Conservation (phyloP, 2,329 filamentous ascomycete species). For the Stagonosporopsis cucurbitacearum region DNA sequence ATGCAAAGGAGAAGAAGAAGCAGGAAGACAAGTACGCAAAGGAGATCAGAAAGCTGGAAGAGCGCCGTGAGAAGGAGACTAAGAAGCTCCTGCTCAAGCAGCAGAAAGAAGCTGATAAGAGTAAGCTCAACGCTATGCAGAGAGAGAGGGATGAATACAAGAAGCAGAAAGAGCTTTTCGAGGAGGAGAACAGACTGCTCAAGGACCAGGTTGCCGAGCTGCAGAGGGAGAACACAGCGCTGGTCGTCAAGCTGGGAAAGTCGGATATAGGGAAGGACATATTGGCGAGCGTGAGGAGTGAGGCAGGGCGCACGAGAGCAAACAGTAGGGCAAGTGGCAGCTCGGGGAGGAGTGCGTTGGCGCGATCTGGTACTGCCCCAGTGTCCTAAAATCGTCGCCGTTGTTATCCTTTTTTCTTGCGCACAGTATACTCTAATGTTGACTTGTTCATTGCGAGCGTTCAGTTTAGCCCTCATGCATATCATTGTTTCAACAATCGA, state of each 20-base stretch:
- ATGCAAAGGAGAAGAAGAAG: constrained; percentile 61
- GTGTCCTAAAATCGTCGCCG: neutral
- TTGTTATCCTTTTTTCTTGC: neutral
- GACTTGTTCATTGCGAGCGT: neutral
- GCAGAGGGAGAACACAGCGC: constrained; percentile 63
- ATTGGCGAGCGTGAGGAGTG: constrained; percentile 40
- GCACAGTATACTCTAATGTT: neutral
- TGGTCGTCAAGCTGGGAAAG: constrained; percentile 56
- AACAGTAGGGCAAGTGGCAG: constrained; percentile 34
- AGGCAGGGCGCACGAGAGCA: constrained; percentile 31
- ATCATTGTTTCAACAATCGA: neutral
- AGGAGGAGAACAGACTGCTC: constrained; percentile 59
- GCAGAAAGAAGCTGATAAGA: constrained; percentile 64
- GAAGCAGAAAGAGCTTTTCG: constrained; percentile 54
- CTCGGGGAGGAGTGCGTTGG: constrained; percentile 24
- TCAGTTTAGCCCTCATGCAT: neutral
- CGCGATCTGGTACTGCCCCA: constrained; percentile 21
- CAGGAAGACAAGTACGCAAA: constrained; percentile 51
- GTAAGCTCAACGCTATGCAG: constrained; percentile 55
- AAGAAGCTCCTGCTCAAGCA: constrained; percentile 69
- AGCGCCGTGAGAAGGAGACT: constrained; percentile 69
- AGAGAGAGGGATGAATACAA: constrained; percentile 57
- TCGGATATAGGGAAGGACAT: constrained; percentile 44
- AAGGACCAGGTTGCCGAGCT: constrained; percentile 60
- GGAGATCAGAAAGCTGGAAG: constrained; percentile 67